phyloP scores from a whole-genome alignment of 148 eudicot genomes.

The Simmondsia chinensis region DNA sequence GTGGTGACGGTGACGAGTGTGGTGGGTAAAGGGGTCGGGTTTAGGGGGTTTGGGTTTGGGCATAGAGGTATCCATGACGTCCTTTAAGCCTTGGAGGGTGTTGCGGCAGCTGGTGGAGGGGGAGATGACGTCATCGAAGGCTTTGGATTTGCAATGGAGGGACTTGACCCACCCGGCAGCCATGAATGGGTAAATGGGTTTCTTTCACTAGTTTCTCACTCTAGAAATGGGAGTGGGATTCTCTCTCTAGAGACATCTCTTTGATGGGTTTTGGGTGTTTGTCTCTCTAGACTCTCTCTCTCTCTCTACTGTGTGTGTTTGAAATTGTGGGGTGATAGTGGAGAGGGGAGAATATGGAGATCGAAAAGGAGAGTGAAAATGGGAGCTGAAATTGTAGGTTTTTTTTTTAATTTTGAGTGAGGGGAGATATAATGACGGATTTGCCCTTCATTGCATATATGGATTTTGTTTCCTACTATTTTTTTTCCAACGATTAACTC shows the following conservation, averaged over 20 bases:
- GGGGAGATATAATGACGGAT: conserved; percentile 1
- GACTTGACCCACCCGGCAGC: conserved; percentile 82
- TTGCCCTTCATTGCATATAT: too few relatives aligned
- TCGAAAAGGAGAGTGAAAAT: not conserved
- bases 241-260: conserved; percentile 1
- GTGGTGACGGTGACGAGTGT: not conserved
- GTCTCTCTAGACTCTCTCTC: too few relatives aligned
- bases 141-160: conserved; percentile 78
- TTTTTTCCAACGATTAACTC: too few relatives aligned
- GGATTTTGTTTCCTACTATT: too few relatives aligned
- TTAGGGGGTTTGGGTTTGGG: conserved; percentile 4
- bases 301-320: not conserved
- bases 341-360: not conserved
- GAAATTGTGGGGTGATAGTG: not conserved
- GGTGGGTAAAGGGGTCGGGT: conserved; percentile 6
- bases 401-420: too few relatives aligned
- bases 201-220: not conserved
- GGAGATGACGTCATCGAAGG: conserved; percentile 55
- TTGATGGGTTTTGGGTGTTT: too few relatives aligned
- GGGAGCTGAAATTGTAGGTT: too few relatives aligned
- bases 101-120: conserved; percentile 47
- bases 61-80: conserved; percentile 33
- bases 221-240: not conserved
- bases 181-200: conserved; percentile 25
- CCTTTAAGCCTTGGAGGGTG: conserved; percentile 42